A percentile compares a stretch with the other conserved stretches of the same genome.
These are phyloP conservation scores for Nothophytophthora sp. DNA, from an alignment of 352 stramenopile species.

Conservation along the genomic window DNA sequence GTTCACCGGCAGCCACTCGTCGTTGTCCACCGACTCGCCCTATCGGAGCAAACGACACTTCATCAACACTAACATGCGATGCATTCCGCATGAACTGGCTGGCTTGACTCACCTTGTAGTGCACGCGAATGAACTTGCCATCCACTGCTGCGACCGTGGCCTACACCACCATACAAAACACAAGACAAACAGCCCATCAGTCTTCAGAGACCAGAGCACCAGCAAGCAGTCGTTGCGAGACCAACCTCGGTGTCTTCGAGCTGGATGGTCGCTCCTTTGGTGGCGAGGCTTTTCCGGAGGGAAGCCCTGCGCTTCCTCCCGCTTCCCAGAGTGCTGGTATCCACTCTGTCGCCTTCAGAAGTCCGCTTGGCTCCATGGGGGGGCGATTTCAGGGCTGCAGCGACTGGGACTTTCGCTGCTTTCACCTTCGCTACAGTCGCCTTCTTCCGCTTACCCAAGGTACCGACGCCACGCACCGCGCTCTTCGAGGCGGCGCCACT, in stretches of 20 bases:
- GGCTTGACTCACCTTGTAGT: slow-evolving; percentile 61
- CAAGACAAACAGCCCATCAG: background rate
- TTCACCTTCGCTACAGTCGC: slow-evolving; percentile 14
- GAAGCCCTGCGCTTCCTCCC: slow-evolving; percentile 20
- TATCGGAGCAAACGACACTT: slow-evolving; percentile 10
- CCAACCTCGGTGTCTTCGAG: slow-evolving; percentile 64
- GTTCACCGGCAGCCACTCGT: slow-evolving; percentile 69
- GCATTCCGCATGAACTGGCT: background rate
- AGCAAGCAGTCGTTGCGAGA: background rate
- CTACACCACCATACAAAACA: slow-evolving; percentile 18
- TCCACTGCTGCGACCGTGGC: slow-evolving; percentile 68
- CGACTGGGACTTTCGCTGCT: slow-evolving; percentile 13
- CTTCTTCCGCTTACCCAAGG: slow-evolving; percentile 33
- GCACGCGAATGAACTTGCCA: slow-evolving; percentile 73
- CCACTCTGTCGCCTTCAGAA: slow-evolving; percentile 5
- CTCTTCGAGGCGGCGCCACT: slow-evolving; percentile 27
- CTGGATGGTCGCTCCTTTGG: slow-evolving; percentile 67
- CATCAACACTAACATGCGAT: background rate
- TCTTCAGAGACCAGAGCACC: background rate
- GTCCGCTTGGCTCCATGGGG: slow-evolving; percentile 19
- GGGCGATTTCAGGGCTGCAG: slow-evolving; percentile 19
- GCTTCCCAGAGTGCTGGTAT: slow-evolving; percentile 28
- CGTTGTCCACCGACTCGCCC: slow-evolving; percentile 62
- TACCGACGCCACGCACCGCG: slow-evolving; percentile 6
- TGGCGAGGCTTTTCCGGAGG: slow-evolving; percentile 44